These are phyloP conservation scores for Mycena vulgaris DNA, from an alignment of 768 basidiomycete species.

Conservation along the genomic window DNA sequence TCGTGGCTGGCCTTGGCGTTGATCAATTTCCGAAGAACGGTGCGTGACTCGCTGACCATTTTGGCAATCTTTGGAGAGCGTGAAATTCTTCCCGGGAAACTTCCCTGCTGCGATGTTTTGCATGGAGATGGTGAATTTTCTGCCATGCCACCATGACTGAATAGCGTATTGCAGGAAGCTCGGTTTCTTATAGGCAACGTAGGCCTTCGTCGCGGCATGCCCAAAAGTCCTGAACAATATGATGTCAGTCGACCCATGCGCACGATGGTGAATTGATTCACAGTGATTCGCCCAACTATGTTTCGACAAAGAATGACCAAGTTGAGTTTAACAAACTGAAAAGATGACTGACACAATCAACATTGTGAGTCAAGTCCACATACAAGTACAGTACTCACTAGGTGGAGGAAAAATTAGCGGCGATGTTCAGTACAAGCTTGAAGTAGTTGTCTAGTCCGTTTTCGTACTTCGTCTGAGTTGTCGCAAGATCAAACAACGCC, in stretches of 20 bases:
- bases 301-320: too few relatives aligned
- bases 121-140: background rate
- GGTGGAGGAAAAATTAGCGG: background rate
- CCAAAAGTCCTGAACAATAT: background rate
- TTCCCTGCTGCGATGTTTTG: background rate
- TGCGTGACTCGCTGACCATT: background rate
- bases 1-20: background rate
- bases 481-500: slow-evolving; percentile 5
- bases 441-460: background rate
- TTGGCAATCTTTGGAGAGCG: background rate
- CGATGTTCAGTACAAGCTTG: too few relatives aligned
- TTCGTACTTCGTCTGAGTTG: slow-evolving; percentile 7
- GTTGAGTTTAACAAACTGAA: too few relatives aligned
- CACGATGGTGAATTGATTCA: background rate
- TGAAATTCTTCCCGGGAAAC: background rate
- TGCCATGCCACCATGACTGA: slow-evolving; percentile 1
- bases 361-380: background rate
- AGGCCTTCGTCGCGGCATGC: slow-evolving; percentile 3
- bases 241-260: background rate
- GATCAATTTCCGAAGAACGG: background rate
- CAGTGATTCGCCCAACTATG: background rate
- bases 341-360: slow-evolving; percentile 6
- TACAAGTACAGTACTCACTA: background rate
- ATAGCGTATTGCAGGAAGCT: slow-evolving; percentile 1
- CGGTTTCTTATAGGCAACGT: slow-evolving; percentile 6